A percentile compares a stretch with the other conserved stretches of the same genome.
Conservation (phyloP, 2,329 filamentous ascomycete species). For the Cercospora brassicicola region DNA sequence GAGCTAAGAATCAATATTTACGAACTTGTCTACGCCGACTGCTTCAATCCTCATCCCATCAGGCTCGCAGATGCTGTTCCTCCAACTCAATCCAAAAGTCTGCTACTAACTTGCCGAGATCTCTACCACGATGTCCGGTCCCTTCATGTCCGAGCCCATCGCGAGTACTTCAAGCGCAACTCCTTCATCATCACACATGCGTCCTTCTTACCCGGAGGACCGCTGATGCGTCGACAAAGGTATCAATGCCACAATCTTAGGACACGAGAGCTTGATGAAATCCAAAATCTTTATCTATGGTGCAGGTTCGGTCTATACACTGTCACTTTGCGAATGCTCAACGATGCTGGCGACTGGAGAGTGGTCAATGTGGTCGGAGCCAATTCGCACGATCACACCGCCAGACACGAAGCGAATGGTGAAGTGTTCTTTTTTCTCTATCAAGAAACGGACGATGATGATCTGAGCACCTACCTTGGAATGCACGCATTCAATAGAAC, state of each 20-base stretch:
- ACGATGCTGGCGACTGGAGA: background rate
- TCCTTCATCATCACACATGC: background rate
- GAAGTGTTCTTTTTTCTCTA: background rate
- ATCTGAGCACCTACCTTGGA: background rate
- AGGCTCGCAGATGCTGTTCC: background rate
- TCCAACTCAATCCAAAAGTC: background rate
- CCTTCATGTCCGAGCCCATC: background rate
- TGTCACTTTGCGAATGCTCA: background rate
- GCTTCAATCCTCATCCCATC: background rate
- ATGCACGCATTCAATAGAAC: background rate
- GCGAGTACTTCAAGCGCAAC: background rate
- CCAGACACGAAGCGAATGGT: background rate
- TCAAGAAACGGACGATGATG: background rate
- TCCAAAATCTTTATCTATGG: background rate
- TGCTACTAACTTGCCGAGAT: background rate
- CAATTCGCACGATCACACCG: background rate
- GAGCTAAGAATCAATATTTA: background rate
- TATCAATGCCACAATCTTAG: background rate
- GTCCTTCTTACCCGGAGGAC: background rate
- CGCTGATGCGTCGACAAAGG: background rate
- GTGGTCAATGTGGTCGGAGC: background rate
- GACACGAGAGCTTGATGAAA: background rate
- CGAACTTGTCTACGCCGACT: background rate
- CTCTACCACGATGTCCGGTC: background rate
- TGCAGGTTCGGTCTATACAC: background rate